Conservation (phyloP, 2,329 filamentous ascomycete species). For the Whalleya microplaca region DNA sequence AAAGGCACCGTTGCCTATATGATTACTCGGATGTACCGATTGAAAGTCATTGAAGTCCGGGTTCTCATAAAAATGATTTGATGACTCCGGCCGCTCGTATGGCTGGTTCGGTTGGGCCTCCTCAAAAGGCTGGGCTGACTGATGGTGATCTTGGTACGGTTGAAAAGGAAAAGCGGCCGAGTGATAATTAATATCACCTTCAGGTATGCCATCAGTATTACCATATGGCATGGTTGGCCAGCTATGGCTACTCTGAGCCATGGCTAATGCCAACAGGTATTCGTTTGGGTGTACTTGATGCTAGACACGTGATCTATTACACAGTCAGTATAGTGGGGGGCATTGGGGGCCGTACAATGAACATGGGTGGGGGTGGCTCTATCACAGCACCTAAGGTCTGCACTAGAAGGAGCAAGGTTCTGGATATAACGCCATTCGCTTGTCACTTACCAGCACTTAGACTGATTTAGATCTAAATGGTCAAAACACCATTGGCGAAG, state of each 20-base stretch:
- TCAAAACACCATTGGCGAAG: conserved; percentile 1
- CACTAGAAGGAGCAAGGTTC: not conserved
- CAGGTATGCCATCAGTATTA: conserved; percentile 1
- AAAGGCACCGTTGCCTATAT: not conserved
- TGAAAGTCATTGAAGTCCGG: not conserved
- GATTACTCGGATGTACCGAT: not conserved
- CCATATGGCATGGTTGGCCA: conserved; percentile 9
- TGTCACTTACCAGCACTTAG: not conserved
- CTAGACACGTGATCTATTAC: conserved; percentile 1
- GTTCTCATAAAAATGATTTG: not conserved
- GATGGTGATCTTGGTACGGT: not conserved
- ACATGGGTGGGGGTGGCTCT: not conserved
- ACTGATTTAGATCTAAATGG: not conserved
- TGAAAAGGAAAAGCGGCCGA: conserved; percentile 4
- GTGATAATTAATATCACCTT: not conserved
- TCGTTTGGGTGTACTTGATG: not conserved
- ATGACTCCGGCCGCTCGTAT: not conserved
- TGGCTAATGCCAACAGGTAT: conserved; percentile 10
- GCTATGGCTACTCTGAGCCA: conserved; percentile 12
- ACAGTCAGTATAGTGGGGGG: not conserved
- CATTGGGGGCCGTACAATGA: not conserved
- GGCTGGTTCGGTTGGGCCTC: not conserved
- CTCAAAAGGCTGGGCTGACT: not conserved
- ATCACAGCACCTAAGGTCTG: not conserved
- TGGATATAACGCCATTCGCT: not conserved